Evolutionary conservation across 1,284 basidiomycete genomes (phyloP).

Genomic region (Volvariella surrecta): DNA sequence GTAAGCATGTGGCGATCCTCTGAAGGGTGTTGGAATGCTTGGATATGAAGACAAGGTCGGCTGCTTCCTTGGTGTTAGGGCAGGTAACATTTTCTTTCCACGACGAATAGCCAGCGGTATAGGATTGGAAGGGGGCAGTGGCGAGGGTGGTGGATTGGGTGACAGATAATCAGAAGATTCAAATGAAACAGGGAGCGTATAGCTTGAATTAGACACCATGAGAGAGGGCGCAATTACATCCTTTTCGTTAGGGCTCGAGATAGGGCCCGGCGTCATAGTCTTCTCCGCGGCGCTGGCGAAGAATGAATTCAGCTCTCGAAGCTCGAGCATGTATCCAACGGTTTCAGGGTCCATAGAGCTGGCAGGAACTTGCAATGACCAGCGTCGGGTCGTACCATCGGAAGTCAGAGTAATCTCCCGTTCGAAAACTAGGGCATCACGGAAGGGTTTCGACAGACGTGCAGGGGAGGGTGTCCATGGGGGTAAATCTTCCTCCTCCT

Average conservation of each 20-base stretch:
- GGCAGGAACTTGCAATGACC: constrained; percentile 27
- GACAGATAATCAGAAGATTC: constrained; percentile 26
- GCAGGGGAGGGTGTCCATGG: constrained; percentile 8
- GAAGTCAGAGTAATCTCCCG: constrained; percentile 20
- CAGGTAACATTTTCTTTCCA: constrained; percentile 36
- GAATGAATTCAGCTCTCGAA: constrained; percentile 28
- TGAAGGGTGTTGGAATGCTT: constrained; percentile 53
- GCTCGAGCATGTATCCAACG: constrained; percentile 31
- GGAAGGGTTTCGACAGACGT: constrained; percentile 12
- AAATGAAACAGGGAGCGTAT: constrained; percentile 34
- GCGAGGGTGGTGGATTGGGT: constrained; percentile 1
- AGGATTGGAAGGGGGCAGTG: constrained; percentile 7
- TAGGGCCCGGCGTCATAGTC: constrained; percentile 9
- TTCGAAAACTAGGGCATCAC: constrained; percentile 26
- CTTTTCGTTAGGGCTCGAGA: constrained; percentile 12
- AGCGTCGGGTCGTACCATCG: constrained; percentile 18
- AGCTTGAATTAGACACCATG: constrained; percentile 43
- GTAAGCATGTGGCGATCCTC: constrained; percentile 45
- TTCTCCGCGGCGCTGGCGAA: constrained; percentile 21
- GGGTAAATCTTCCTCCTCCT: constrained; percentile 5
- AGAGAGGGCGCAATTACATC: constrained; percentile 32
- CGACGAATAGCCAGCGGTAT: constrained; percentile 41
- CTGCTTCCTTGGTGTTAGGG: constrained; percentile 27
- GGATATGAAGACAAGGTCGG: constrained; percentile 35
- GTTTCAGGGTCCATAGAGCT: constrained; percentile 29